Base-by-base conservation (phyloP, 192 early-diverging fungal species). In the Pecoramyces ruminantium region DNA sequence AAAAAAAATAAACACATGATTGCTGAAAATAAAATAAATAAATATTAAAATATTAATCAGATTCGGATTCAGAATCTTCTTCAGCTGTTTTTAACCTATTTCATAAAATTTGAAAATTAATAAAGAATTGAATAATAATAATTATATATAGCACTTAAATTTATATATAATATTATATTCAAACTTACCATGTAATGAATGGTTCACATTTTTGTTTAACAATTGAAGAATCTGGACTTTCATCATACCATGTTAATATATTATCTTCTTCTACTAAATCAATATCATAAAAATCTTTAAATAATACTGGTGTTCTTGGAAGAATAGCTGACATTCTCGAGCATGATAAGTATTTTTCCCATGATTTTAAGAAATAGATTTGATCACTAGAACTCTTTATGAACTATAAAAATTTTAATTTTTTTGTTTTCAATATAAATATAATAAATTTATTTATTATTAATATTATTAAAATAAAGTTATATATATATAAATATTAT, bases 211-310 rank as follows among this genome's bases (percentile, higher is more conserved):
- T 91, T 82, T 88, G 88, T 83, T 90, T 91, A 78, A 95, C 89
- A 29, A 84, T 84, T 17, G 86, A 83, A 21, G 87, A 89, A 13
- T 86, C 85, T 12, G 82, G 81, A 2, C 86, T 80, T 30, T 86
- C 79, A 78, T 86, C 83, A 77, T 90, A 90, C 95, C 95, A 96
- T 30, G 85, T 80, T 80, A 90, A 78, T 83, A 94, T 90, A 25
- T 88, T 88, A 30, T 96, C 95, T 84, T 96, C 95, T 80, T 96
- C 95, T 21, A 96, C 85, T 79, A 93, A 84, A 82, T 95, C 94
- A 77, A 79, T 80, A 81, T 90, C 93, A 83, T 96, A 96, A 78
- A 92, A 86, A 28, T 85, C 84, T 83, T 93, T 90, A 67, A 93
- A 88, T 38, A 94, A 83, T 67, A 91, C 83, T 14, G 79, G 78